Conservation (phyloP, 495 filamentous ascomycete species). For the Cenococcum geophilum region DNA sequence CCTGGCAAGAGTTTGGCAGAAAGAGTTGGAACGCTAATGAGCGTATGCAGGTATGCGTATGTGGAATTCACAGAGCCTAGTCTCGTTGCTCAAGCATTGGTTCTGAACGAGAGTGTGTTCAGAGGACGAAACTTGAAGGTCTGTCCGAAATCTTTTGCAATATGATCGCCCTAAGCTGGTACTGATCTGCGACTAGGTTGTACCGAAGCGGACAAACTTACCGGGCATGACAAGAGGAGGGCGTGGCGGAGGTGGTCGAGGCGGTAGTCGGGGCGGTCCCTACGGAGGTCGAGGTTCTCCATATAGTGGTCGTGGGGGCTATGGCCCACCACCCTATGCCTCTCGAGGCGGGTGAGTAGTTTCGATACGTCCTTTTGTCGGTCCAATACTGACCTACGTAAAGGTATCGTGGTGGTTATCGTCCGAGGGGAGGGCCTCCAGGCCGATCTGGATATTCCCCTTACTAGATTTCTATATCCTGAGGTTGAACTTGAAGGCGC, state of each 20-base stretch:
- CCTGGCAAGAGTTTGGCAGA: constrained; percentile 46
- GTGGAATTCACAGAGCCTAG: constrained; percentile 97
- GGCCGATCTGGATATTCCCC: constrained; percentile 51
- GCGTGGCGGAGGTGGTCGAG: constrained; percentile 51
- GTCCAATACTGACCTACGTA: not conserved
- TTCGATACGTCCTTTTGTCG: not conserved
- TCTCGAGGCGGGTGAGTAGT: constrained; percentile 22
- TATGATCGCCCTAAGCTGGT: constrained; percentile 3
- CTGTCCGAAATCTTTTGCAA: constrained; percentile 26
- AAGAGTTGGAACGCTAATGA: constrained; percentile 49
- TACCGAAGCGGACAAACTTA: constrained; percentile 94
- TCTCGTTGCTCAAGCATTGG: constrained; percentile 85
- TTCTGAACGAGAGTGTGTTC: constrained; percentile 95
- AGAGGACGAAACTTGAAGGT: constrained; percentile 93
- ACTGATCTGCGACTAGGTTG: constrained; percentile 52
- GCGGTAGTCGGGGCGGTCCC: constrained; percentile 43
- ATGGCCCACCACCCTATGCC: constrained; percentile 22
- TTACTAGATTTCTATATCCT: constrained; percentile 47
- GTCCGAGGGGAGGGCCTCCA: constrained; percentile 56
- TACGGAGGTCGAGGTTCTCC: constrained; percentile 58
- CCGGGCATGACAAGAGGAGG: constrained; percentile 75
- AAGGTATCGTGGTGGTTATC: constrained; percentile 54
- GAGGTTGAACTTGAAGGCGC: not conserved
- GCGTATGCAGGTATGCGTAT: constrained; percentile 79
- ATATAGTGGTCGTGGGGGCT: constrained; percentile 57